Percentiles rank a stretch among this genome's conserved stretches.
Conservation (phyloP, 345 rosid species). For the Heritiera littoralis region DNA sequence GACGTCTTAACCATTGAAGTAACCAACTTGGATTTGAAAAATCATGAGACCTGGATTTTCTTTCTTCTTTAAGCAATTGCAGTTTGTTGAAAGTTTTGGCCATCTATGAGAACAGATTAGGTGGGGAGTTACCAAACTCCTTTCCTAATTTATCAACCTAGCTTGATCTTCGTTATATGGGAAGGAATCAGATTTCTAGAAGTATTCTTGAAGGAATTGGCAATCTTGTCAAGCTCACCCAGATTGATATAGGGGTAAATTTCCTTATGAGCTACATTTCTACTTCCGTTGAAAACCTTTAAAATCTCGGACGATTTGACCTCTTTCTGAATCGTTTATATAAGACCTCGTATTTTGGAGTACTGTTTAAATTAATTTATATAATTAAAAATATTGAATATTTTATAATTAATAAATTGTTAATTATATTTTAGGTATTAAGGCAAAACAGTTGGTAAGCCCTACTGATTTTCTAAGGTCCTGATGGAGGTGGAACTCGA, state of each 20-base stretch:
- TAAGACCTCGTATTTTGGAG: too few relatives aligned
- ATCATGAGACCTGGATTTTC: conserved; percentile 15
- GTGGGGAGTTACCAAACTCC: neutral
- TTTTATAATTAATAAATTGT: too few relatives aligned
- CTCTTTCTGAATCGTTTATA: neutral
- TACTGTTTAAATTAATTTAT: too few relatives aligned
- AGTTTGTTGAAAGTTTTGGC: neutral
- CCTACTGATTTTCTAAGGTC: too few relatives aligned
- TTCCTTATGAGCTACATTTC: neutral
- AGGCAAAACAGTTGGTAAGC: too few relatives aligned
- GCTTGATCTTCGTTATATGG: neutral
- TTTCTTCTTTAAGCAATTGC: conserved; percentile 7
- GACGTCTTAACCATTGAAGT: neutral
- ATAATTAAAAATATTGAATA: too few relatives aligned
- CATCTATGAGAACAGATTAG: neutral
- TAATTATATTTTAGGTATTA: too few relatives aligned
- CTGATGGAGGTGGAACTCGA: too few relatives aligned
- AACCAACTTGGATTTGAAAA: neutral
- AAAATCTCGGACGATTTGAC: neutral
- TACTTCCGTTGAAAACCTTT: neutral
- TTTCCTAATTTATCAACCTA: conserved; percentile 2
- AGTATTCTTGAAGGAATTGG: conserved; percentile 12
- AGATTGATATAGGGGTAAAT: neutral
- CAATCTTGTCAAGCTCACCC: neutral
- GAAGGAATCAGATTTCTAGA: neutral